These are phyloP conservation scores for Polytrichum commune DNA, from an alignment of 225 moss, liverwort and hornwort species.

Conservation along the genomic window DNA sequence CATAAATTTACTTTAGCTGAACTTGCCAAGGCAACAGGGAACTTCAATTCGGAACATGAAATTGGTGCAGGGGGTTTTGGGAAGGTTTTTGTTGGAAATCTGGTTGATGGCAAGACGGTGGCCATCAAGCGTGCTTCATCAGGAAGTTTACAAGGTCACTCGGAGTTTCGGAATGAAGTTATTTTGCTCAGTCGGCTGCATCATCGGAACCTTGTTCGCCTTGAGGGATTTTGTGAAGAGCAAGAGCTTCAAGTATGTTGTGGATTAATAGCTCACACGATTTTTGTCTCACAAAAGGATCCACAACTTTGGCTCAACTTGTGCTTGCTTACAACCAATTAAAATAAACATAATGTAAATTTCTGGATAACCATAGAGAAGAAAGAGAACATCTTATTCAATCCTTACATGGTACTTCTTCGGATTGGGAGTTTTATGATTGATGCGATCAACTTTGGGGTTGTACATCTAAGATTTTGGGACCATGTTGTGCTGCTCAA, in stretches of 20 bases:
- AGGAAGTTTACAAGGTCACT: constrained; percentile 43
- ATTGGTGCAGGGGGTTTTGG: constrained; percentile 56
- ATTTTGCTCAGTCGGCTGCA: constrained; percentile 51
- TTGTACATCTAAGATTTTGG: too few species aligned
- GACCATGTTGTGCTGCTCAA: too few species aligned
- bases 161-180: constrained; percentile 53
- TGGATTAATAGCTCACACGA: too few species aligned
- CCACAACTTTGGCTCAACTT: too few species aligned
- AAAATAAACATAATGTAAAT: too few species aligned
- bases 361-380: too few species aligned
- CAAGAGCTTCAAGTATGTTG: constrained; percentile 34
- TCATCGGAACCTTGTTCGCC: constrained; percentile 53
- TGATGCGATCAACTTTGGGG: too few species aligned
- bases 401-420: too few species aligned
- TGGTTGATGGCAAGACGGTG: constrained; percentile 53
- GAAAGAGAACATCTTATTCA: too few species aligned
- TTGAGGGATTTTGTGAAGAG: constrained; percentile 61
- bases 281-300: too few species aligned
- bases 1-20: constrained; percentile 46
- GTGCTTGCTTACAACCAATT: too few species aligned
- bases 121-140: constrained; percentile 51
- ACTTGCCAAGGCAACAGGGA: constrained; percentile 45
- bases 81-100: constrained; percentile 50
- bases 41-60: constrained; percentile 40
- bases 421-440: too few species aligned